Evolutionary conservation across 306 rosid species (phyloP).

Genomic region (Psophocarpus tetragonolobus): DNA sequence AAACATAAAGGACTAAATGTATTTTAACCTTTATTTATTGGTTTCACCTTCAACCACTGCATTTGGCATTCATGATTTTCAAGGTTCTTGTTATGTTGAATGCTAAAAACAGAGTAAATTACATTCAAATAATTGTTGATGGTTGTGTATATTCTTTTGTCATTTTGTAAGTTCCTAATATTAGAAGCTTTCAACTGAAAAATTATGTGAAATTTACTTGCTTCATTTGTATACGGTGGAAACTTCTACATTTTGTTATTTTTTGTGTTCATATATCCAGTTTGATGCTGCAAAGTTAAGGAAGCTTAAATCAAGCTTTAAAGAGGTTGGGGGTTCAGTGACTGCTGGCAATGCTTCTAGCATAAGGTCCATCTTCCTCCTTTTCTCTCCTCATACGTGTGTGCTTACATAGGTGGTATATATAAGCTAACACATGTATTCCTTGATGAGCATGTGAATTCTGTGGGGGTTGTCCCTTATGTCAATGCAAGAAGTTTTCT

Average conservation of each 20-base stretch:
- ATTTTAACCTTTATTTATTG: background rate
- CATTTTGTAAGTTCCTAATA: constrained; percentile 9
- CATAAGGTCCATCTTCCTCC: constrained; percentile 54
- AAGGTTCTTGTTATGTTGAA: constrained; percentile 10
- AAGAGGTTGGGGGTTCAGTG: constrained; percentile 76
- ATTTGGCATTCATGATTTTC: constrained; percentile 12
- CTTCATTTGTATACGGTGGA: constrained; percentile 9
- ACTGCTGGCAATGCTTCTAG: constrained; percentile 96
- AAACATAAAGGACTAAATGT: too few relatives aligned
- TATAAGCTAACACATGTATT: background rate
- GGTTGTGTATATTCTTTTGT: constrained; percentile 19
- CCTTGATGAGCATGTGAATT: constrained; percentile 12
- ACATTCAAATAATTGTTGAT: background rate
- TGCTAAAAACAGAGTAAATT: constrained; percentile 11
- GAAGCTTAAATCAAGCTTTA: constrained; percentile 85
- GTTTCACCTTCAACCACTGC: constrained; percentile 1
- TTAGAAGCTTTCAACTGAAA: constrained; percentile 21
- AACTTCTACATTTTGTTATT: constrained; percentile 3
- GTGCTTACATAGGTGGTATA: background rate
- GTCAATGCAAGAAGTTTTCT: constrained; percentile 16
- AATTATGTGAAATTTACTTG: constrained; percentile 26
- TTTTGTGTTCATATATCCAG: constrained; percentile 43
- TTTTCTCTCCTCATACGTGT: constrained; percentile 10
- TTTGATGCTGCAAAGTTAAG: constrained; percentile 83
- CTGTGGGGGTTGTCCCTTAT: background rate